Evolutionary conservation across 2,329 filamentous ascomycete species (phyloP), one percentile per base, ranked within the genome.

Genomic region (Pezicula neosporulosa): DNA sequence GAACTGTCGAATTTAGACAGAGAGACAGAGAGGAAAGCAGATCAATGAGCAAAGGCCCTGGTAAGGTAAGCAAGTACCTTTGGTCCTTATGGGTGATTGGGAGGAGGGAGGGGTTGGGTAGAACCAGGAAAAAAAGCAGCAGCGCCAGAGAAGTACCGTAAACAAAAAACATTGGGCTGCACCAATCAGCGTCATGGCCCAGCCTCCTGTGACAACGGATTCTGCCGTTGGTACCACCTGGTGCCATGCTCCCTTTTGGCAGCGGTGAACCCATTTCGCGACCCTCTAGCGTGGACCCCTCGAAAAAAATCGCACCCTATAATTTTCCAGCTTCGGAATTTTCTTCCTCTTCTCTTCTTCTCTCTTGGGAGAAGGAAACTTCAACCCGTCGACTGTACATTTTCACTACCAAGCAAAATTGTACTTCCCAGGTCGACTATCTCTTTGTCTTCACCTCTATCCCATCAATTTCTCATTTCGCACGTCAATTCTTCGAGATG

Each of bases 351-450:
- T 55, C 39, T 51, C 55, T 60, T 72, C 70, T 74, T 71, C 69
- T 74, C 71, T 70, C 71, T 73, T 78, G 76, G 76, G 76, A 75
- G 75, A 77, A 77, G 75, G 70, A 69, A 68, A 72, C 73, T 78
- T 80, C 78, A 76, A 76, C 80, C 80, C 80, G 78, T 78, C 78
- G 77, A 73, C 74, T 73, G 68, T 70, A 71, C 69, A 67, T 70
- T 71, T 72, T 61, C 58, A 63, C 65, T 55, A 65, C 67, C 61
- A 24, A 24, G 24, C 60, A 48, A 36, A 46, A 54, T 60, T 69
- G 69, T 33, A 33, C 30, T 9, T 10, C 30, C 30, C 30, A 33
- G 73, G 72, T 75, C 70, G 73, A 72, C 66, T 68, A 65, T 66
- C 60, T 57, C 49, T 49, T 45, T 47, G 48, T 56, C 58, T 60